phyloP scores from a whole-genome alignment of 768 basidiomycete genomes.

The Leucocoprinus sp. region DNA sequence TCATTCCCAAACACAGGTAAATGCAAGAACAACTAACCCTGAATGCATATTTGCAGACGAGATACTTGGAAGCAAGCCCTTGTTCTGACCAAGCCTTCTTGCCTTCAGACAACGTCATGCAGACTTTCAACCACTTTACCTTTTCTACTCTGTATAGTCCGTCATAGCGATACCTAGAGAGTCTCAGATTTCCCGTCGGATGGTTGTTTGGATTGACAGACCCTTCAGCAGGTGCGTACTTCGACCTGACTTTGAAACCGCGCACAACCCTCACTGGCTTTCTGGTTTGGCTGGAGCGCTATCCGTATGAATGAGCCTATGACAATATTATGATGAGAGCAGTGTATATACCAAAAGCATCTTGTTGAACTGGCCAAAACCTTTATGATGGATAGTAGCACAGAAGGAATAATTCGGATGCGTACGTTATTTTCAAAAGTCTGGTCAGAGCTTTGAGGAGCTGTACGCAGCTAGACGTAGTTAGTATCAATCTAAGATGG shows the following conservation, averaged over 20 bases:
- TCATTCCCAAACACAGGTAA: neutral
- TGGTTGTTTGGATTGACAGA: slow-evolving; percentile 26
- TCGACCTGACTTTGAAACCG: slow-evolving; percentile 68
- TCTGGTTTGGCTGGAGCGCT: slow-evolving; percentile 73
- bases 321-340: neutral
- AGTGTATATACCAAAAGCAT: slow-evolving; percentile 36
- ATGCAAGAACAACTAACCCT: slow-evolving; percentile 38
- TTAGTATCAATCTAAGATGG: neutral
- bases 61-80: slow-evolving; percentile 57
- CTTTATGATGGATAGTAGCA: neutral
- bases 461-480: slow-evolving; percentile 68
- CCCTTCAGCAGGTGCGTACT: slow-evolving; percentile 78
- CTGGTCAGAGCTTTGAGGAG: slow-evolving; percentile 80
- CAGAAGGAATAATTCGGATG: neutral
- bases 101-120: neutral
- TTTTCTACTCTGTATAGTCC: slow-evolving; percentile 78
- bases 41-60: slow-evolving; percentile 84
- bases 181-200: no score
- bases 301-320: neutral
- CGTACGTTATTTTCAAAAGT: slow-evolving; percentile 58
- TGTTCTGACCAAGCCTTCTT: slow-evolving; percentile 64
- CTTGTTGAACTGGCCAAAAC: slow-evolving; percentile 44
- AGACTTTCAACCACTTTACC: slow-evolving; percentile 25
- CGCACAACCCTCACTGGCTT: slow-evolving; percentile 84
- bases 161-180: slow-evolving; percentile 76